Base-by-base conservation (phyloP, 192 early-diverging fungal species). In the Rhizophagus prolifer region DNA sequence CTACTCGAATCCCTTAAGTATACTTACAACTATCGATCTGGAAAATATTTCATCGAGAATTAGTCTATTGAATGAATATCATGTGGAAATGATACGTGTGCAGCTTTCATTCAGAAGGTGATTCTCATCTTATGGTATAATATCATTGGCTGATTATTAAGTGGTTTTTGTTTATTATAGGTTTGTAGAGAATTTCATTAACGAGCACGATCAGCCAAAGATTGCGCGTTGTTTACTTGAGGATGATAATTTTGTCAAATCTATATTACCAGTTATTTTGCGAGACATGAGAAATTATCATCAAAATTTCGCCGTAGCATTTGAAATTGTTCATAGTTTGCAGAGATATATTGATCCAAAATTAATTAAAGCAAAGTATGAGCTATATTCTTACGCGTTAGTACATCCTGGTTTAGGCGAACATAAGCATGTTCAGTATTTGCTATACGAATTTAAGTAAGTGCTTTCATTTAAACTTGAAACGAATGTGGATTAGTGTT, bases 1-100 rank as follows among this genome's bases (percentile, higher is more conserved):
- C 76, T 96, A 92, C 74, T 86, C 90, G 0, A 95, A 95, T 78
- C 94, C 96, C 3, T 88, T 96, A 63, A 93, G 92, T 77, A 82
- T 94, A 10, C 82, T 95, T 13, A 72, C 78, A 19, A 80, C 79
- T 67, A 82, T 63, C 46, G 75, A 41, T 70, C 75, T 14, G 63
- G 78, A 19, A 58, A 26, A 28, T 5, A 47, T 38, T 23, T 66
- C 9, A 82, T 81, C 78, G 44, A 68, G 65, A 67, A 75, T 84
- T 26, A 38, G 81, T 26, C 54, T 82, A 3, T 50, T 91, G 16
- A 83, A 69, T 23, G 76, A 80, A 38, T 86, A 90, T 34, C 93
- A 94, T 65, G 72, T 82, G 19, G 88, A 90, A 68, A 85, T 88
- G 67, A 78, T 92, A 10, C 87, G 93, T 30, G 93, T 93, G 93